Evolutionary conservation across 2,329 filamentous ascomycete genomes (phyloP).

Genomic region (Lachnellula suecica): DNA sequence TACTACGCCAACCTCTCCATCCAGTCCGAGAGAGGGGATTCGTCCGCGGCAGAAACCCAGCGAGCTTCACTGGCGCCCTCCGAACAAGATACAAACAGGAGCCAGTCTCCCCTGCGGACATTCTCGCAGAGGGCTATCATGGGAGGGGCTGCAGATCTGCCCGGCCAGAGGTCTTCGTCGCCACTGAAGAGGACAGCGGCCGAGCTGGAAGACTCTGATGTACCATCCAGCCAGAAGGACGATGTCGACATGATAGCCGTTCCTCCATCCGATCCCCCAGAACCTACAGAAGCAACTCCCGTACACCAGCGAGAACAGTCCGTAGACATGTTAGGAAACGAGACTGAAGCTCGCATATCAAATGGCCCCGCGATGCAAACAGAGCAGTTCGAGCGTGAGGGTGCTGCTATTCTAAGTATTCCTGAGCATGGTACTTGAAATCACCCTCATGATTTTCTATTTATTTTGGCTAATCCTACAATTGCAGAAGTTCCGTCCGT

Average conservation of each 20-base stretch:
- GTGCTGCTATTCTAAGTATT: neutral
- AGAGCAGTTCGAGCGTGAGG: neutral
- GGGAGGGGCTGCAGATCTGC: conserved; percentile 57
- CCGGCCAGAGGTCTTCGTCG: conserved; percentile 62
- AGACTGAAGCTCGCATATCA: conserved; percentile 5
- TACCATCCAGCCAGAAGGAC: conserved; percentile 25
- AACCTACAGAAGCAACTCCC: conserved; percentile 6
- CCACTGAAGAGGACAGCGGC: conserved; percentile 62
- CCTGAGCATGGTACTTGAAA: conserved; percentile 5
- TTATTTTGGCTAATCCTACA: neutral
- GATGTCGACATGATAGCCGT: conserved; percentile 34
- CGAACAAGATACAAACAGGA: conserved; percentile 29
- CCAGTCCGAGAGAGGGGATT: conserved; percentile 49
- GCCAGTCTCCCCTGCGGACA: conserved; percentile 52
- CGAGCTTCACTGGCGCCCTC: conserved; percentile 36
- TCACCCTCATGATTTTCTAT: neutral
- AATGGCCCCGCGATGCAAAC: neutral
- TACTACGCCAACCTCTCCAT: conserved; percentile 58
- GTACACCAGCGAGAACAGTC: conserved; percentile 17
- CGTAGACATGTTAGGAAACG: conserved; percentile 25
- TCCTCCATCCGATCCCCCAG: conserved; percentile 11
- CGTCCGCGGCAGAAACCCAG: conserved; percentile 21
- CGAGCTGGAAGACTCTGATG: conserved; percentile 29
- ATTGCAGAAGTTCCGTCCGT: conserved; percentile 41
- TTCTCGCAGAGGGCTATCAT: conserved; percentile 52